Evolutionary conservation across 2,329 filamentous ascomycete genomes (phyloP).

Genomic region (Diaporthe ampelina): DNA sequence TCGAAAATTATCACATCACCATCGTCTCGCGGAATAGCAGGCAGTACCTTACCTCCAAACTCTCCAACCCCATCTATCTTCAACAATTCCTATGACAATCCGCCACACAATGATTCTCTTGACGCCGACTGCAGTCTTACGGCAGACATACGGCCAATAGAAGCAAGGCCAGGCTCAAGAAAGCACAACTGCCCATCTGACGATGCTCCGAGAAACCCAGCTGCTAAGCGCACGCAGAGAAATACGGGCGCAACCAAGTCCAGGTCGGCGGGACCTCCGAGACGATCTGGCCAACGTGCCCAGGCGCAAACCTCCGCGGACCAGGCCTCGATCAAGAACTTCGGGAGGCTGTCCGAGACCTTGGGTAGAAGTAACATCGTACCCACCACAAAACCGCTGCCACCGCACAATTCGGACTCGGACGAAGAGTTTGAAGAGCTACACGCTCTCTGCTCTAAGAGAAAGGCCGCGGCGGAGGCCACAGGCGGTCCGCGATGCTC

Average conservation of each 20-base stretch:
- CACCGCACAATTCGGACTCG: background rate
- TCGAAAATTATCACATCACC: constrained; percentile 27
- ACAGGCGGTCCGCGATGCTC: background rate
- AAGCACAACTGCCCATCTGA: constrained; percentile 13
- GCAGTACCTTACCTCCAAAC: background rate
- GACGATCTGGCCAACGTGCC: background rate
- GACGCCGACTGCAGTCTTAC: background rate
- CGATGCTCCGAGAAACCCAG: background rate
- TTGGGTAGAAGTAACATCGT: constrained; percentile 8
- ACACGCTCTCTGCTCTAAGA: constrained; percentile 56
- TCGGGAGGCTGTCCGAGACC: constrained; percentile 49
- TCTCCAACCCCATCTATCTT: background rate
- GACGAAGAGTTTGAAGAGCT: constrained; percentile 52
- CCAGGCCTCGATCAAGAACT: constrained; percentile 43
- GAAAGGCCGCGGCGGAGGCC: constrained; percentile 34
- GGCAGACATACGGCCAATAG: background rate
- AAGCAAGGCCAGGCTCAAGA: background rate
- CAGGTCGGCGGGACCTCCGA: background rate
- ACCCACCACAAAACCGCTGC: background rate
- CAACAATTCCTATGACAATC: background rate
- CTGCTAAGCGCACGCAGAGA: constrained; percentile 30
- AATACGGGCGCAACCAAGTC: background rate
- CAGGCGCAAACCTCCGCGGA: background rate
- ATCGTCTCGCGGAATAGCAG: background rate
- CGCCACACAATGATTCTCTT: background rate